These are phyloP conservation scores for Diaporthe eres DNA, from an alignment of 2,329 filamentous ascomycete genomes.

Conservation along the genomic window DNA sequence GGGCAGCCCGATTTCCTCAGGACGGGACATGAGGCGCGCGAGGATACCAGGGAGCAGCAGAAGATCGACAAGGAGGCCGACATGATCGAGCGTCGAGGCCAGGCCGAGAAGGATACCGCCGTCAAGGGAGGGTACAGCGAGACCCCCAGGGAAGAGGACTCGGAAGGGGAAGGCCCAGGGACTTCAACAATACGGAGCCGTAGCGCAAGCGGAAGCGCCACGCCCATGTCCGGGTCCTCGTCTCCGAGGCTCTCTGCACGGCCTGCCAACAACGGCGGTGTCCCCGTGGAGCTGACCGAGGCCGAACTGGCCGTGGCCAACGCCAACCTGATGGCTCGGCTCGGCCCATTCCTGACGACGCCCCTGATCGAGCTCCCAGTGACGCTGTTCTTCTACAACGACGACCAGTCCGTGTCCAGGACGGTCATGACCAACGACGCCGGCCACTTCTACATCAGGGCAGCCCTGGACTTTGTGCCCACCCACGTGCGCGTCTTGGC, in stretches of 20 bases:
- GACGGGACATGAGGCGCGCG: constrained; percentile 57
- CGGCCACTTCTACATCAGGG: constrained; percentile 88
- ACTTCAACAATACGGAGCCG: constrained; percentile 43
- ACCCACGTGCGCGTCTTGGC: constrained; percentile 91
- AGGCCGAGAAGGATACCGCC: constrained; percentile 79
- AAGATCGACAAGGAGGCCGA: constrained; percentile 82
- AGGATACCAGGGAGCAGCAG: constrained; percentile 70
- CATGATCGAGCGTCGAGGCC: constrained; percentile 80
- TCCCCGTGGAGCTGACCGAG: constrained; percentile 73
- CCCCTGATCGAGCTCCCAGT: constrained; percentile 84
- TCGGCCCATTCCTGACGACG: constrained; percentile 91
- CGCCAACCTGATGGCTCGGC: constrained; percentile 86
- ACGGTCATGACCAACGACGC: constrained; percentile 89
- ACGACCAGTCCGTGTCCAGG: constrained; percentile 83
- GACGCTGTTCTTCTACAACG: constrained; percentile 96
- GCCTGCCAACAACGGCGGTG: constrained; percentile 51
- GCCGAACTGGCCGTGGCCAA: constrained; percentile 86
- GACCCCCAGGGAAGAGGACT: constrained; percentile 62
- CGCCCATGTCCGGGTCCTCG: constrained; percentile 57
- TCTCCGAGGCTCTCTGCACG: constrained; percentile 60
- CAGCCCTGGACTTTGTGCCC: constrained; percentile 88
- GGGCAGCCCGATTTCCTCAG: constrained; percentile 44
- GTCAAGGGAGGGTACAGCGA: constrained; percentile 83
- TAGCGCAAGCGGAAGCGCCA: constrained; percentile 50
- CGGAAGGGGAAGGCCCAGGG: constrained; percentile 53